Evolutionary conservation across 2,329 filamentous ascomycete genomes (phyloP).

Genomic region (Trichoderma oligosporum): DNA sequence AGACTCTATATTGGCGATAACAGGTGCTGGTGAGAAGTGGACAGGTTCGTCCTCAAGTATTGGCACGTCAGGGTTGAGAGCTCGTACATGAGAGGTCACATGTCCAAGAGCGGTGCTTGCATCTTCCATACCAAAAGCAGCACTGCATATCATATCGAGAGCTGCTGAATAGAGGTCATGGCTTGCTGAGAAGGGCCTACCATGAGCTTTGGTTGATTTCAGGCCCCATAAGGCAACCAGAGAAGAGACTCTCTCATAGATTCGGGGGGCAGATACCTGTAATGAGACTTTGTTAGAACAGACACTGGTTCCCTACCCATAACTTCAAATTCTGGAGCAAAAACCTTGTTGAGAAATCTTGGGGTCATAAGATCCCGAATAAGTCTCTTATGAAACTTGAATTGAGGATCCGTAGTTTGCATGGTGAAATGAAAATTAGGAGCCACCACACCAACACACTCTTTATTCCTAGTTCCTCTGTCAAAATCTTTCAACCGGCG

Average conservation of each 20-base stretch:
- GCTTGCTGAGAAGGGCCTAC: constrained; percentile 32
- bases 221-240: constrained; percentile 35
- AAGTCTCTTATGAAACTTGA: constrained; percentile 33
- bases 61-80: not conserved
- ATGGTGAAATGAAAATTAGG: constrained; percentile 35
- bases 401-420: constrained; percentile 31
- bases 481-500: constrained; percentile 35
- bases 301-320: not conserved
- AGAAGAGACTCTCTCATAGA: constrained; percentile 31
- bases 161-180: constrained; percentile 33
- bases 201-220: constrained; percentile 30
- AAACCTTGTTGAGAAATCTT: constrained; percentile 32
- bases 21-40: constrained; percentile 21
- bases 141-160: constrained; percentile 36
- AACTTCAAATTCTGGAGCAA: not conserved
- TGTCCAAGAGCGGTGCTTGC: constrained; percentile 22
- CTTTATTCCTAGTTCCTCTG: constrained; percentile 26
- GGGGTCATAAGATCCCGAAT: constrained; percentile 38
- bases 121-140: constrained; percentile 32
- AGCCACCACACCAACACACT: constrained; percentile 26
- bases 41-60: constrained; percentile 7
- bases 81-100: constrained; percentile 20
- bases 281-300: constrained; percentile 1
- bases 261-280: constrained; percentile 35
- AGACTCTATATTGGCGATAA: constrained; percentile 23